Evolutionary conservation across 2,329 filamentous ascomycete genomes (phyloP).

Genomic region (Orbilia brochopaga): DNA sequence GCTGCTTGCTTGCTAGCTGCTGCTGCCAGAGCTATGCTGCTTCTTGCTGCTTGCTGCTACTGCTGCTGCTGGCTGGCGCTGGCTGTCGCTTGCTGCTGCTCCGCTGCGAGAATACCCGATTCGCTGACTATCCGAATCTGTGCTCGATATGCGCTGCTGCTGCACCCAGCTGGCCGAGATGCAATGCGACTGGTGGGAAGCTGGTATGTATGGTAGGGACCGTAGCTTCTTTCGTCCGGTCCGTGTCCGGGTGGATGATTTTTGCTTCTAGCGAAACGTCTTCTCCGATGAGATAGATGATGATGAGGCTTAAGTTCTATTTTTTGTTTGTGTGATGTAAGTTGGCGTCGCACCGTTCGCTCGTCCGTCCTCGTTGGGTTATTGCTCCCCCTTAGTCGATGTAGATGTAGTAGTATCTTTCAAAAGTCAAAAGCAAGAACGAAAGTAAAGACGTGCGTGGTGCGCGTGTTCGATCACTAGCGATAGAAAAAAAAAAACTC

Average conservation of each 20-base stretch:
- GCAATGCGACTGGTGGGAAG: constrained; percentile 27
- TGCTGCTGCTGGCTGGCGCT: constrained; percentile 18
- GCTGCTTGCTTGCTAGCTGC: constrained; percentile 14
- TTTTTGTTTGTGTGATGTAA: constrained; percentile 40
- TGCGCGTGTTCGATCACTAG: too few species aligned
- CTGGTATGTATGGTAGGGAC: constrained; percentile 15
- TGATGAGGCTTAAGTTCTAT: constrained; percentile 51
- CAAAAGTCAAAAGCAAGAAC: background rate
- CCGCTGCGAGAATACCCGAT: constrained; percentile 49
- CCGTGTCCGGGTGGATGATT: constrained; percentile 30
- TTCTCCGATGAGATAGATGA: constrained; percentile 22
- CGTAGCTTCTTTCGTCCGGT: constrained; percentile 27
- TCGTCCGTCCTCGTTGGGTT: too few species aligned
- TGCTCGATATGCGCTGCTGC: constrained; percentile 34
- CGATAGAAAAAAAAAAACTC: too few species aligned
- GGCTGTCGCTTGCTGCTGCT: constrained; percentile 17
- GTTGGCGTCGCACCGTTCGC: too few species aligned
- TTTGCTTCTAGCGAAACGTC: background rate
- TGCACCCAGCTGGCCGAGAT: constrained; percentile 22
- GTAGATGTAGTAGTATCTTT: background rate
- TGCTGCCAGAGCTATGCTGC: background rate
- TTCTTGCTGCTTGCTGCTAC: too few species aligned
- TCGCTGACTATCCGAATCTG: constrained; percentile 35
- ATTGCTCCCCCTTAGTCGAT: constrained; percentile 9
- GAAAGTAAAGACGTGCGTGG: constrained; percentile 4